Percentiles rank a stretch among this genome's conserved stretches.
These are phyloP conservation scores for Lepidium didymum DNA, from an alignment of 345 rosid species.

Conservation along the genomic window DNA sequence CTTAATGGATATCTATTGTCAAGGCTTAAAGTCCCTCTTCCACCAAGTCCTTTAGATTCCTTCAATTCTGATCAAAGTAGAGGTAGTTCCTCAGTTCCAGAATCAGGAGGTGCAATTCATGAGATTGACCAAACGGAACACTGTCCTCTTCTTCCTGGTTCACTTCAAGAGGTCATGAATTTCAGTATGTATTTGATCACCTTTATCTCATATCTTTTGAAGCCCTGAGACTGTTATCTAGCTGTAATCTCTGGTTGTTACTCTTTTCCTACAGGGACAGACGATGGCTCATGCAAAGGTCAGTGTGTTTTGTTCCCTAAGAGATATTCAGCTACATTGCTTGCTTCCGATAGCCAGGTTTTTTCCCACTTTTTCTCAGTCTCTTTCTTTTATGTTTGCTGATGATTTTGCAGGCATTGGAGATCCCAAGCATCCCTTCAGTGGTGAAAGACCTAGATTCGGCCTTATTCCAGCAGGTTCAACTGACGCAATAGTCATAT, in stretches of 20 bases:
- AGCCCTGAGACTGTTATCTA: constrained; percentile 1
- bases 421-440: constrained; percentile 37
- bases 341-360: background rate
- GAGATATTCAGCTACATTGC: background rate
- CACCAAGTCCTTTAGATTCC: constrained; percentile 67
- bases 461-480: constrained; percentile 95
- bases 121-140: constrained; percentile 42
- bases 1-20: constrained; percentile 80
- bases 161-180: constrained; percentile 31
- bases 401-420: constrained; percentile 33
- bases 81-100: constrained; percentile 26
- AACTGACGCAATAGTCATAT: constrained; percentile 82
- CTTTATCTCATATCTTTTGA: constrained; percentile 7
- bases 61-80: constrained; percentile 33
- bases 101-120: constrained; percentile 29
- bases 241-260: constrained; percentile 16
- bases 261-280: constrained; percentile 37
- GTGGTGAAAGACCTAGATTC: constrained; percentile 47
- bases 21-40: constrained; percentile 72
- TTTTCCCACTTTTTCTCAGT: background rate
- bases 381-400: constrained; percentile 6
- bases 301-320: constrained; percentile 16
- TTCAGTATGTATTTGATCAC: constrained; percentile 30
- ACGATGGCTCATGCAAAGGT: constrained; percentile 38
- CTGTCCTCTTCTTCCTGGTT: constrained; percentile 42